Conservation (phyloP, 441 rosid species). For the Gossypium aridum region DNA sequence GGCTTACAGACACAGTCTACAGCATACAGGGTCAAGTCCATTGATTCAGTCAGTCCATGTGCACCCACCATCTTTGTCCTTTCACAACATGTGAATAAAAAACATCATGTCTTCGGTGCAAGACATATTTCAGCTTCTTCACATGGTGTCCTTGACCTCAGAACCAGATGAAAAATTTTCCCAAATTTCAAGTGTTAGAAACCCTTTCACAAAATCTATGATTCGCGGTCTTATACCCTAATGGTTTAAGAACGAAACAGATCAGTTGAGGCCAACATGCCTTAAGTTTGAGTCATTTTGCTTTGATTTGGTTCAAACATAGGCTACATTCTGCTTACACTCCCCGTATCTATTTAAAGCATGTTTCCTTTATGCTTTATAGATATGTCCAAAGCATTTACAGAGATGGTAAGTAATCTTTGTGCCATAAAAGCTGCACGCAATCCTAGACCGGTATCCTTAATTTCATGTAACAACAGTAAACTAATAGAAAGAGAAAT, state of each 20-base stretch:
- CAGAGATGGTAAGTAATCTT: neutral
- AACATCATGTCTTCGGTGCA: neutral
- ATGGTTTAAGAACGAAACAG: neutral
- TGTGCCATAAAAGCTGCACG: neutral
- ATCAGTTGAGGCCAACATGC: neutral
- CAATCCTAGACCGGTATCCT: neutral
- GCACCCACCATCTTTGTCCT: constrained; percentile 11
- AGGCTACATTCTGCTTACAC: neutral
- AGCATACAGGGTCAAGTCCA: neutral
- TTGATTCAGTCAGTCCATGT: constrained; percentile 6
- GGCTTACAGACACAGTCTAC: neutral
- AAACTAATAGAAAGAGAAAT: neutral
- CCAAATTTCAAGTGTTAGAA: neutral
- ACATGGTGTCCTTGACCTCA: neutral
- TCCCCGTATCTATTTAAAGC: too few relatives aligned
- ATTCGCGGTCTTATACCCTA: neutral
- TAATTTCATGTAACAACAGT: neutral
- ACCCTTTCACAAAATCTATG: neutral
- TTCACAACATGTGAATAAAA: neutral
- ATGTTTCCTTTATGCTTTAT: neutral
- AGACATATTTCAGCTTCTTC: constrained; percentile 1
- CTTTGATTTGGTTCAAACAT: neutral
- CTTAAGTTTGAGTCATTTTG: neutral
- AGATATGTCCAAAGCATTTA: neutral
- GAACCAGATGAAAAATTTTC: neutral